These are phyloP conservation scores for Microdochium trichocladiopsis DNA, from an alignment of 2,329 filamentous ascomycete species.

Conservation along the genomic window DNA sequence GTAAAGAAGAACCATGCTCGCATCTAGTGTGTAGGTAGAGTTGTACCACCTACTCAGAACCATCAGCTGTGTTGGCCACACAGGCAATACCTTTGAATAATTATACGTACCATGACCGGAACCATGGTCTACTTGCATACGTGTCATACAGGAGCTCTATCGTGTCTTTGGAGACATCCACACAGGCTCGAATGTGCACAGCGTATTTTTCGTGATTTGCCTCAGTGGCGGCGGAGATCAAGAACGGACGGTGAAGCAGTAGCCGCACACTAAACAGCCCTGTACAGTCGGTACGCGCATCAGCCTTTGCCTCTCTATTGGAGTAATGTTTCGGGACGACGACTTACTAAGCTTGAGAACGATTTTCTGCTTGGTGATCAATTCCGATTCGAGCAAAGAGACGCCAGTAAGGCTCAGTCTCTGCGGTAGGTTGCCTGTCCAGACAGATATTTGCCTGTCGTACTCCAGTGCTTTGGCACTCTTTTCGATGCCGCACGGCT, in stretches of 20 bases:
- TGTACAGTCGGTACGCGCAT: no score
- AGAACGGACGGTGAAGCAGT: slow-evolving; percentile 1
- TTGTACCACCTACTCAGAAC: slow-evolving; percentile 2
- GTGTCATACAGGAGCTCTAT: slow-evolving; percentile 1
- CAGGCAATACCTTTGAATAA: not conserved
- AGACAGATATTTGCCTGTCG: slow-evolving; percentile 1
- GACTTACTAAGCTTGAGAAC: slow-evolving; percentile 1
- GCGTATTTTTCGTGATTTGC: slow-evolving; percentile 1
- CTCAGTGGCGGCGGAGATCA: not conserved
- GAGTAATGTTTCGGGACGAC: not conserved
- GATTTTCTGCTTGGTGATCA: slow-evolving; percentile 3
- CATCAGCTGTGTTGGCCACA: not conserved
- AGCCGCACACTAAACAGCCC: slow-evolving; percentile 1
- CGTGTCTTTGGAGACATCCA: slow-evolving; percentile 1
- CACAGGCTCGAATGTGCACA: slow-evolving; percentile 1
- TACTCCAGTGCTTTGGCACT: not conserved
- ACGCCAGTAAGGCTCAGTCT: not conserved
- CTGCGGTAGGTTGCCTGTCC: not conserved
- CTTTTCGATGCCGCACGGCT: not conserved
- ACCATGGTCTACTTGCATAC: not conserved
- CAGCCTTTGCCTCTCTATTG: no score
- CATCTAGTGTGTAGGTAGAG: slow-evolving; percentile 2
- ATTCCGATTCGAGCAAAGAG: slow-evolving; percentile 1
- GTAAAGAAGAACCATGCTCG: slow-evolving; percentile 4
- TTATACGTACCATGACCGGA: slow-evolving; percentile 1